Evolutionary conservation across 495 filamentous ascomycete genomes (phyloP).

Genomic region (Achaetomiella virescens): DNA sequence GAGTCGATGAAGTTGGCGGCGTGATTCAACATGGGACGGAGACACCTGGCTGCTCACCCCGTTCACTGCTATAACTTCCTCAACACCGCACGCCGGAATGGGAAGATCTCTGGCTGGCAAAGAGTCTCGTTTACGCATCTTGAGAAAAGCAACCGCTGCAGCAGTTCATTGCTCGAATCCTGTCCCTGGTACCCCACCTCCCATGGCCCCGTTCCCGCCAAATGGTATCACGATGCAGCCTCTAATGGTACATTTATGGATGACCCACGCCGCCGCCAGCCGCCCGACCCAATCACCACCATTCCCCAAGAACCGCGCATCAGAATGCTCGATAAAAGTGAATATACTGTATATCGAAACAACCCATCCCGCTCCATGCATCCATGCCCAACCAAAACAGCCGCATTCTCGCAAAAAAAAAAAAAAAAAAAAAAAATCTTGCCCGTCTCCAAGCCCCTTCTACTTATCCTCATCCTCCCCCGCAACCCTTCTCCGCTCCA

Average conservation of each 20-base stretch:
- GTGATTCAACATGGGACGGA: too few species aligned
- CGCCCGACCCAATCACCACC: not conserved
- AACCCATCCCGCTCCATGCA: not conserved
- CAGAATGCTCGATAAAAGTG: not conserved
- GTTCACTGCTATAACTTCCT: too few species aligned
- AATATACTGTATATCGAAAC: not conserved
- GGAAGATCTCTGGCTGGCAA: too few species aligned
- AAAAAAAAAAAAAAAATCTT: not conserved
- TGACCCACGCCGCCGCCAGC: too few species aligned
- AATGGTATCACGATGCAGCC: conserved; percentile 4
- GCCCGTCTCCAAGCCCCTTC: not conserved
- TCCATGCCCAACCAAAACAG: not conserved
- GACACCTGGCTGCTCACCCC: too few species aligned
- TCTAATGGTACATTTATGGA: not conserved
- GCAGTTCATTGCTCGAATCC: not conserved
- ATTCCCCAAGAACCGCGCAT: not conserved
- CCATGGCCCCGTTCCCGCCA: not conserved
- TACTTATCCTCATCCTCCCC: not conserved
- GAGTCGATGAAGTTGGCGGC: too few species aligned
- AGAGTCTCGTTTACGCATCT: too few species aligned
- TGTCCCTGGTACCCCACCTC: not conserved
- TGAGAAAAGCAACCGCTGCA: too few species aligned
- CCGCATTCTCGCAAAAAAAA: not conserved
- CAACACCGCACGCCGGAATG: too few species aligned
- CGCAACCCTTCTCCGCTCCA: conserved; percentile 22